Conservation (phyloP, 805 yeast species). For the Lipomyces chichibuensis region DNA sequence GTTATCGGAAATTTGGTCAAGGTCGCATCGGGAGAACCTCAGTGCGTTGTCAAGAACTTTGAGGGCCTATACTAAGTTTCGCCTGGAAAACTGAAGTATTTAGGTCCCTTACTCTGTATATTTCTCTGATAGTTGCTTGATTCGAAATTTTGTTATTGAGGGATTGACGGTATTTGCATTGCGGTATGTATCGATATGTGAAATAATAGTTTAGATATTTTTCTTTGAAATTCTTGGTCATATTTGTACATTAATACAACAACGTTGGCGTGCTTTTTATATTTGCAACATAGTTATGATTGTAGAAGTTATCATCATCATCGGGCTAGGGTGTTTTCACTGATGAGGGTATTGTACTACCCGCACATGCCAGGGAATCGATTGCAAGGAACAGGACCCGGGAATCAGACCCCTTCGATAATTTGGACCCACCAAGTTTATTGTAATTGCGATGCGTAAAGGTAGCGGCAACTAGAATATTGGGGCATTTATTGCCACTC, state of each 20-base stretch:
- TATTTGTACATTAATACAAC: neutral
- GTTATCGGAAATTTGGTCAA: constrained; percentile 62
- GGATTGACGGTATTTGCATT: neutral
- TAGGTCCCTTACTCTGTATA: neutral
- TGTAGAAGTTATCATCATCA: neutral
- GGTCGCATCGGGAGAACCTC: constrained; percentile 39
- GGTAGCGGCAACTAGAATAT: neutral
- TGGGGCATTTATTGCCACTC: neutral
- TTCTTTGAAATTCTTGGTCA: too few species aligned
- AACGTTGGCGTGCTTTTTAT: neutral
- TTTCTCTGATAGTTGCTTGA: neutral
- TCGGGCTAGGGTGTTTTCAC: neutral
- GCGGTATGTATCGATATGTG: neutral
- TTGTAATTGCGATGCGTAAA: neutral
- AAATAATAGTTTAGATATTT: neutral
- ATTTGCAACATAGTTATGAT: too few species aligned
- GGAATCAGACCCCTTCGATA: neutral
- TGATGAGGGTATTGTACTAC: neutral
- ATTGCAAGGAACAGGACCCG: neutral
- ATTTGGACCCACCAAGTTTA: neutral
- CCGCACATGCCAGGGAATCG: neutral
- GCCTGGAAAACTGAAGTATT: neutral
- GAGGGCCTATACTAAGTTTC: constrained; percentile 49
- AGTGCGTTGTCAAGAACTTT: constrained; percentile 59
- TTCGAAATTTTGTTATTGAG: neutral